Conservation (phyloP, 108 stramenopile genomes). For the Nannochloropsis salina region DNA sequence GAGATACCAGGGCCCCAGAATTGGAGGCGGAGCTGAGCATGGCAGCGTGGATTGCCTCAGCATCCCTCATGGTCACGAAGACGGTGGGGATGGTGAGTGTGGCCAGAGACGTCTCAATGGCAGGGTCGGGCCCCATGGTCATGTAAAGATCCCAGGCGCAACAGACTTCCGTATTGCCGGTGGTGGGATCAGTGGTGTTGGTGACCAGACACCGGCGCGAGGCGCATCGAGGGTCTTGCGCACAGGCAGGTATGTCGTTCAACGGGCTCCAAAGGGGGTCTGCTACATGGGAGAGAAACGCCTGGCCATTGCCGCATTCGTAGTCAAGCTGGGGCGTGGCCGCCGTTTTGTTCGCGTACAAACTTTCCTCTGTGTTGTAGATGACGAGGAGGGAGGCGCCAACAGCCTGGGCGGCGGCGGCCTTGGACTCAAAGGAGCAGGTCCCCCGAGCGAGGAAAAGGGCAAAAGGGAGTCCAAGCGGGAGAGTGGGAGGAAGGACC, state of each 20-base stretch:
- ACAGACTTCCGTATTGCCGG: slow-evolving; percentile 37
- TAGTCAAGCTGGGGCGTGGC: slow-evolving; percentile 38
- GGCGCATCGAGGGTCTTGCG: slow-evolving; percentile 28
- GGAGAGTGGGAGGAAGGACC: not conserved
- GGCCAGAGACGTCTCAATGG: not conserved
- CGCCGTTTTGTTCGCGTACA: slow-evolving; percentile 8
- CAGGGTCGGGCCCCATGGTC: slow-evolving; percentile 34
- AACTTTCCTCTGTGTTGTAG: not conserved
- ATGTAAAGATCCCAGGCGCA: slow-evolving; percentile 47
- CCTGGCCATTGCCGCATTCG: slow-evolving; percentile 47
- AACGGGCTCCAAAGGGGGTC: slow-evolving; percentile 25
- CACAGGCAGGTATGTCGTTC: slow-evolving; percentile 32
- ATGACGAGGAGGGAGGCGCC: not conserved
- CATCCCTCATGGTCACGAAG: slow-evolving; percentile 41
- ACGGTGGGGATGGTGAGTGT: slow-evolving; percentile 35
- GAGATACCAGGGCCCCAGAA: not conserved
- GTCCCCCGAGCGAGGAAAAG: not conserved
- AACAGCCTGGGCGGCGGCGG: not conserved
- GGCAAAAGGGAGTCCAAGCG: not conserved
- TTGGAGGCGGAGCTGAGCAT: not conserved
- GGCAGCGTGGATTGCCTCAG: not conserved
- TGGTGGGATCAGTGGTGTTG: slow-evolving; percentile 31
- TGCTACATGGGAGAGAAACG: slow-evolving; percentile 27
- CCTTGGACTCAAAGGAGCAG: slow-evolving; percentile 2
- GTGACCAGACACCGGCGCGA: slow-evolving; percentile 40